phyloP scores from a whole-genome alignment of 2,329 filamentous ascomycete species.

The Apiospora koreana region DNA sequence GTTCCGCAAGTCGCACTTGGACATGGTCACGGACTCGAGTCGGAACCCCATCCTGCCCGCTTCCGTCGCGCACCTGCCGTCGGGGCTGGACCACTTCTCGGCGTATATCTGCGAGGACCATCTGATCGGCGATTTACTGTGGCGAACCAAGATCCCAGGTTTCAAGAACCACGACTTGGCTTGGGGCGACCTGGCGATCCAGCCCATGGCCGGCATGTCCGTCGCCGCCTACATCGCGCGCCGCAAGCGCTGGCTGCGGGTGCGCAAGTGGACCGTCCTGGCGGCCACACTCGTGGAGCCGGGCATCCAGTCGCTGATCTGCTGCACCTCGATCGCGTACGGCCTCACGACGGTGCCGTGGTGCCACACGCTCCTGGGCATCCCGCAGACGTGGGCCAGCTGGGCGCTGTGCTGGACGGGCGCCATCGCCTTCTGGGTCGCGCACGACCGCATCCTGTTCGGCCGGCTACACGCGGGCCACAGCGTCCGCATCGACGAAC shows the following conservation, averaged over 20 bases:
- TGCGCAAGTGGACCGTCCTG: constrained; percentile 91
- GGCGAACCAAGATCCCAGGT: constrained; percentile 66
- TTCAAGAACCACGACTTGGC: constrained; percentile 81
- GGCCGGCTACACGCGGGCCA: constrained; percentile 71
- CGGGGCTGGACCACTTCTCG: constrained; percentile 89
- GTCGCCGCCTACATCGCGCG: constrained; percentile 76
- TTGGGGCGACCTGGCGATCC: constrained; percentile 83
- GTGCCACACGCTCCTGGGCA: constrained; percentile 51
- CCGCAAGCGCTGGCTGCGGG: constrained; percentile 85
- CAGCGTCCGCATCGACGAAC: constrained; percentile 68
- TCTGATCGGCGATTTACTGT: constrained; percentile 88
- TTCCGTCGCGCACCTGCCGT: constrained; percentile 45
- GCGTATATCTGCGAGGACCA: constrained; percentile 98
- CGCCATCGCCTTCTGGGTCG: constrained; percentile 70
- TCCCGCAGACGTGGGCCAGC: constrained; percentile 67
- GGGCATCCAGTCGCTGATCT: constrained; percentile 85
- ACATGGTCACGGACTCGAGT: constrained; percentile 63
- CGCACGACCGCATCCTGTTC: constrained; percentile 74
- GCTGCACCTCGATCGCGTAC: constrained; percentile 78
- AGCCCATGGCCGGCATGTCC: constrained; percentile 84
- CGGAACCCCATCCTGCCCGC: constrained; percentile 44
- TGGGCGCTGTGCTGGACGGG: constrained; percentile 67
- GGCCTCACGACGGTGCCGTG: constrained; percentile 73
- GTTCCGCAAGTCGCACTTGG: constrained; percentile 90
- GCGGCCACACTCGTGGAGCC: constrained; percentile 90